These are phyloP conservation scores for Beverwykella pulmonaria DNA, from an alignment of 495 filamentous ascomycete species.

Conservation along the genomic window DNA sequence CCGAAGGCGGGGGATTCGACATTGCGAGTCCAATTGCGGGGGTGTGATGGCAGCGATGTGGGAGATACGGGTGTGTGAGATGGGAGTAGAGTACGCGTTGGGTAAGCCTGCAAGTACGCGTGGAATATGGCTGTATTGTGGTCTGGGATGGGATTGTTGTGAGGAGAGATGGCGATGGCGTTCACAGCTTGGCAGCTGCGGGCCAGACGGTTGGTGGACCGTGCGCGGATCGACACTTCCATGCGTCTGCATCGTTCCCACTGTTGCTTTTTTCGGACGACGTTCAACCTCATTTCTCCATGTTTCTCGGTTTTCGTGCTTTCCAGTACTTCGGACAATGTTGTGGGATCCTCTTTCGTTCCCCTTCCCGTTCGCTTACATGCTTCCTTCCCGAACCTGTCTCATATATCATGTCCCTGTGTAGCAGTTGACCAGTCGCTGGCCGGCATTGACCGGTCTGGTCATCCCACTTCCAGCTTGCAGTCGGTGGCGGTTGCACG, in stretches of 20 bases:
- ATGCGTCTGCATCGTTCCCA: not conserved
- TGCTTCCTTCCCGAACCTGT: no score
- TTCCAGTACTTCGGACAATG: not conserved
- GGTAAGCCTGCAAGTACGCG: not conserved
- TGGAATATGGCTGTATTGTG: not conserved
- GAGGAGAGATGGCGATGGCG: not conserved
- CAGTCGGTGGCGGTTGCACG: no score
- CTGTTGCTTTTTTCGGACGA: not conserved
- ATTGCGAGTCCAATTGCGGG: conserved; percentile 27
- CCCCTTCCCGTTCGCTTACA: not conserved
- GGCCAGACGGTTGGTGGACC: not conserved
- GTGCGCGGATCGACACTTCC: not conserved
- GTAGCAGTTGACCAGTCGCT: no score
- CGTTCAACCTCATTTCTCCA: not conserved
- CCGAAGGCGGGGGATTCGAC: conserved; percentile 38
- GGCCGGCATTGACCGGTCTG: no score
- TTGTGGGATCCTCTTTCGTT: not conserved
- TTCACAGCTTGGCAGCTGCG: not conserved
- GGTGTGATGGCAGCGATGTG: not conserved
- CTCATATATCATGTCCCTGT: no score
- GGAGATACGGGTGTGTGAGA: not conserved
- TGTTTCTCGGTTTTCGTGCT: no score
- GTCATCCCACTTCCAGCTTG: no score
- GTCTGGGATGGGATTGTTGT: not conserved
- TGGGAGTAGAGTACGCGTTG: not conserved